phyloP scores from a whole-genome alignment of 2,329 filamentous ascomycete genomes.

The Fusarium pseudocircinatum region DNA sequence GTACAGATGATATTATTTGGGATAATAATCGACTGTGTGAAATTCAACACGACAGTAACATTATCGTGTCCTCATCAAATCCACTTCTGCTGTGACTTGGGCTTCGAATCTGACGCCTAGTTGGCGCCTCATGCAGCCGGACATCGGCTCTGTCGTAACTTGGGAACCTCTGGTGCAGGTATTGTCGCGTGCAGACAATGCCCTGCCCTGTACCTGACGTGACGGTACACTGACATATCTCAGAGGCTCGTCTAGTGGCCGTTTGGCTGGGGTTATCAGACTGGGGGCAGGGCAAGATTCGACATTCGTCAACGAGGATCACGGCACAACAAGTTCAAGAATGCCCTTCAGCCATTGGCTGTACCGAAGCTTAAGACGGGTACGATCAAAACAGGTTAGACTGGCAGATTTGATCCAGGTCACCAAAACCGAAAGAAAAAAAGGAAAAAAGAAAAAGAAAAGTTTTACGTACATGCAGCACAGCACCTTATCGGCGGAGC shows the following conservation, averaged over 20 bases:
- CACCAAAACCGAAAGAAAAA: neutral
- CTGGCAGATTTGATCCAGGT: conserved; percentile 12
- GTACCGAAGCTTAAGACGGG: conserved; percentile 16
- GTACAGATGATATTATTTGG: neutral
- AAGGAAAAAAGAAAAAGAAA: conserved; percentile 18
- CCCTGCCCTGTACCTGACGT: conserved; percentile 30
- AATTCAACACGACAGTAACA: conserved; percentile 9
- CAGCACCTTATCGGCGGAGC: conserved; percentile 40
- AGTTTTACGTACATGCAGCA: conserved; percentile 29
- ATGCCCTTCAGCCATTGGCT: conserved; percentile 27
- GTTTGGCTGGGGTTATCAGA: conserved; percentile 35
- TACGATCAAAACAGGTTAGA: conserved; percentile 15
- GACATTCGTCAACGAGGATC: conserved; percentile 27
- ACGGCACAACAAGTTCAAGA: conserved; percentile 24
- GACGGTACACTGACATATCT: conserved; percentile 32
- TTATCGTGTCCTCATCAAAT: conserved; percentile 4
- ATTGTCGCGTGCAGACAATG: conserved; percentile 30
- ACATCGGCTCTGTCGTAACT: conserved; percentile 33
- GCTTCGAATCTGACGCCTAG: conserved; percentile 17
- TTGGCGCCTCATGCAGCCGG: conserved; percentile 34
- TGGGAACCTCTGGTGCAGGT: conserved; percentile 33
- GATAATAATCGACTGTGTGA: conserved; percentile 1
- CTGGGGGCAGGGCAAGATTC: conserved; percentile 28
- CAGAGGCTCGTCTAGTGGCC: conserved; percentile 37
- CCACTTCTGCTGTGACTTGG: conserved; percentile 28